Conservation (phyloP, 169 alveolate species). For the Plasmodium fragile region DNA sequence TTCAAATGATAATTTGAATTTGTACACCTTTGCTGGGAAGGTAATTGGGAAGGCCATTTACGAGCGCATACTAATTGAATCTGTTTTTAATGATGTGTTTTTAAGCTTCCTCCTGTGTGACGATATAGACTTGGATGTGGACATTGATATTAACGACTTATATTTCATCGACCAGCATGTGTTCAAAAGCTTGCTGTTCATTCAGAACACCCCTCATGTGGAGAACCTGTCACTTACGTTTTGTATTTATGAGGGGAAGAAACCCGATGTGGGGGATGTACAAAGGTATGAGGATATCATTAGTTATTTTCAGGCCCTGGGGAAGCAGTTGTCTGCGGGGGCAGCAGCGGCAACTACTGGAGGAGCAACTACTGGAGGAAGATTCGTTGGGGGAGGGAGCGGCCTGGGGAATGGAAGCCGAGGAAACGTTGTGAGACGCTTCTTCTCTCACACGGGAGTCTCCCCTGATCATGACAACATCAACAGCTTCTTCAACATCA, state of each 20-base stretch:
- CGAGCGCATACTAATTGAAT: conserved; percentile 93
- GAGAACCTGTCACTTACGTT: conserved; percentile 84
- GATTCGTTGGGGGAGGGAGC: neutral
- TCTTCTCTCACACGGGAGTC: neutral
- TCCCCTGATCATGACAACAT: neutral
- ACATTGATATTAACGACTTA: conserved; percentile 87
- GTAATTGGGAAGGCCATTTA: conserved; percentile 94
- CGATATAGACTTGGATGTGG: conserved; percentile 66
- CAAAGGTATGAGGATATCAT: conserved; percentile 21
- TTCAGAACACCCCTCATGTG: conserved; percentile 80
- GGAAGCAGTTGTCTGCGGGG: neutral
- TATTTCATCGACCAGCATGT: conserved; percentile 68
- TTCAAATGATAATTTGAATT: conserved; percentile 78
- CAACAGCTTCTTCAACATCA: conserved; percentile 35
- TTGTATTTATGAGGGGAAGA: conserved; percentile 56
- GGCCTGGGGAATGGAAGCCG: neutral
- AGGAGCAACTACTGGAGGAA: too few relatives aligned
- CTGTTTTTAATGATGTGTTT: conserved; percentile 90
- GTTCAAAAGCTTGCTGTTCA: conserved; percentile 77
- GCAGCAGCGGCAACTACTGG: too few relatives aligned
- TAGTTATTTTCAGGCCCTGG: conserved; percentile 19
- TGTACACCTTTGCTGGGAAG: conserved; percentile 88
- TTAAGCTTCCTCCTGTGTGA: conserved; percentile 89
- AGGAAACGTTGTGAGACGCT: neutral
- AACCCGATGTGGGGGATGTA: conserved; percentile 29